phyloP scores from a whole-genome alignment of 306 rosid species.

The Echinosophora koreensis region DNA sequence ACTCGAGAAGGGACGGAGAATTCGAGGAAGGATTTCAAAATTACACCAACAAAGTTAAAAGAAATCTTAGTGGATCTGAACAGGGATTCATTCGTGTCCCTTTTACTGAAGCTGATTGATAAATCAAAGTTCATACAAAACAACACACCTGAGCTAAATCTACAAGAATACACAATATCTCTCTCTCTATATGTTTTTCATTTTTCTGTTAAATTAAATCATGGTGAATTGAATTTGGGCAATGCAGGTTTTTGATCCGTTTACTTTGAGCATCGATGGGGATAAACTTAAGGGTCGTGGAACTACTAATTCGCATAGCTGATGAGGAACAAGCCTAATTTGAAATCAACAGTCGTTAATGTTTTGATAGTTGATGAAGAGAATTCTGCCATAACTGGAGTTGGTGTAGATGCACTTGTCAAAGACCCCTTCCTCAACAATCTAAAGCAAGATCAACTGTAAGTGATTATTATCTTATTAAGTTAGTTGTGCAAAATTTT shows the following conservation, averaged over 20 bases:
- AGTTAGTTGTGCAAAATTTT: slow-evolving; percentile 5
- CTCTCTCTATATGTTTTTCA: background rate
- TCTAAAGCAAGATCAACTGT: slow-evolving; percentile 87
- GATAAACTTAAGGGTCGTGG: slow-evolving; percentile 95
- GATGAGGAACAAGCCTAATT: slow-evolving; percentile 72
- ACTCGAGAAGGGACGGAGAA: no score
- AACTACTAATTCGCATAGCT: slow-evolving; percentile 91
- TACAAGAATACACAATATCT: slow-evolving; percentile 65
- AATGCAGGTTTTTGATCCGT: slow-evolving; percentile 89
- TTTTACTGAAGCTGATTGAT: slow-evolving; percentile 77
- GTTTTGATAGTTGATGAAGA: slow-evolving; percentile 94
- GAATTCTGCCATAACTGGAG: slow-evolving; percentile 81
- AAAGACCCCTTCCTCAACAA: slow-evolving; percentile 75
- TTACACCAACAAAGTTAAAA: slow-evolving; percentile 46
- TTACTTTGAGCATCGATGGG: slow-evolving; percentile 81
- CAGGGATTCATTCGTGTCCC: slow-evolving; percentile 67
- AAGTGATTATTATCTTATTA: slow-evolving; percentile 49
- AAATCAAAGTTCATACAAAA: slow-evolving; percentile 84
- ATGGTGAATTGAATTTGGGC: background rate
- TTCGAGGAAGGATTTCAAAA: no score
- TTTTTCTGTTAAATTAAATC: background rate
- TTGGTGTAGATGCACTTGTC: slow-evolving; percentile 90
- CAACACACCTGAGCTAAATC: slow-evolving; percentile 86
- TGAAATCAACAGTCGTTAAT: slow-evolving; percentile 86
- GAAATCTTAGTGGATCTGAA: slow-evolving; percentile 67